A percentile compares a stretch with the other conserved stretches of the same genome.
Conservation (phyloP, 768 basidiomycete genomes). For the Chlorophyllum brunneum region DNA sequence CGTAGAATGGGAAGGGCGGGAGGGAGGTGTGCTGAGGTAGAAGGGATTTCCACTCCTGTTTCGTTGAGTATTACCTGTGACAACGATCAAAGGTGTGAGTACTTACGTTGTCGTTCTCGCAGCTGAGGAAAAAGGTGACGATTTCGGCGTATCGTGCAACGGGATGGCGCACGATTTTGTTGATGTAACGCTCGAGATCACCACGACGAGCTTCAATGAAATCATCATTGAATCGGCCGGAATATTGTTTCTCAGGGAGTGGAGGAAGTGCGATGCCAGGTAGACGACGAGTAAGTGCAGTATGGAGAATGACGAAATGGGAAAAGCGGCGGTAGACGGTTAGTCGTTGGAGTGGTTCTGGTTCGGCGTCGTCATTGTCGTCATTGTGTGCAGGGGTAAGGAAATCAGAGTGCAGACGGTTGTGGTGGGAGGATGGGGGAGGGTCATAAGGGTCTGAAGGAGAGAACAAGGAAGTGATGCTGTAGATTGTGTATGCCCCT, state of each 20-base stretch:
- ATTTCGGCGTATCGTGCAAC: constrained; percentile 76
- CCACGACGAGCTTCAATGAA: constrained; percentile 81
- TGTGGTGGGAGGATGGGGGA: background rate
- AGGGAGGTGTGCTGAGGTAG: constrained; percentile 57
- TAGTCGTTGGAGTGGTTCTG: constrained; percentile 46
- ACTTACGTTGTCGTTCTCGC: constrained; percentile 72
- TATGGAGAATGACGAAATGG: constrained; percentile 77
- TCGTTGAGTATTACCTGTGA: constrained; percentile 5
- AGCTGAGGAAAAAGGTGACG: constrained; percentile 73
- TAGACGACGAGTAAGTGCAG: constrained; percentile 61
- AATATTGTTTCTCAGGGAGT: constrained; percentile 82
- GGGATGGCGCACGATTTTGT: constrained; percentile 67
- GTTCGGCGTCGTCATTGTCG: constrained; percentile 14
- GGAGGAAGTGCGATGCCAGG: constrained; percentile 79
- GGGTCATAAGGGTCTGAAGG: constrained; percentile 5
- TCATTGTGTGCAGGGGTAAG: constrained; percentile 15
- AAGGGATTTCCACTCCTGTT: constrained; percentile 70
- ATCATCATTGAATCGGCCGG: constrained; percentile 73
- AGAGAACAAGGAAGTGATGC: constrained; percentile 70
- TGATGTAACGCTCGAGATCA: constrained; percentile 78
- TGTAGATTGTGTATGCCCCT: constrained; percentile 73
- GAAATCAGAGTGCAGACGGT: constrained; percentile 15
- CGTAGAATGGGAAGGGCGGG: constrained; percentile 67
- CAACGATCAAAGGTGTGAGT: background rate
- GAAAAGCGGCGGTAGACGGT: constrained; percentile 83